Conservation (phyloP, 2,329 filamentous ascomycete species). For the Penicillium sclerotiorum region DNA sequence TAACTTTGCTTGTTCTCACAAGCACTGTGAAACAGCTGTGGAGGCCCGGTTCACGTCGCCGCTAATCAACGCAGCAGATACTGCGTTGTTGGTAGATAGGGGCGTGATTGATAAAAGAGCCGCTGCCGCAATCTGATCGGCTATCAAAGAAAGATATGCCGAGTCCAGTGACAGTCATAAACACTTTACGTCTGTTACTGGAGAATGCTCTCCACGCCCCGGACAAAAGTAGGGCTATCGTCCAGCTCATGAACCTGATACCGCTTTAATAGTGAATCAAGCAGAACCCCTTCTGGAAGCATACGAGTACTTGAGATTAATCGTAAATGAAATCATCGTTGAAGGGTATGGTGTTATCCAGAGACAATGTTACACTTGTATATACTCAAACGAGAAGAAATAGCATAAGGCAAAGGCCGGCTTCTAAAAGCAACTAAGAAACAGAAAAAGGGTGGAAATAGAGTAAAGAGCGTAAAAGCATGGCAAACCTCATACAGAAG, state of each 20-base stretch:
- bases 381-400: conserved; percentile 24
- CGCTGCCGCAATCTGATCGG: conserved; percentile 57
- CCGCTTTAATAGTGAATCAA: conserved; percentile 6
- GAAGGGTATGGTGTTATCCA: conserved; percentile 27
- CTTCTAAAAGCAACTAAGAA: conserved; percentile 19
- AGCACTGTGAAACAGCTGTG: conserved; percentile 58
- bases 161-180: conserved; percentile 57
- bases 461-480: conserved; percentile 3
- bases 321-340: conserved; percentile 13
- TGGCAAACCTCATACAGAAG: conserved; percentile 12
- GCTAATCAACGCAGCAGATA: conserved; percentile 52
- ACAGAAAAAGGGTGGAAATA: conserved; percentile 10
- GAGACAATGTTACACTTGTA: conserved; percentile 32
- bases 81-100: conserved; percentile 58
- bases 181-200: conserved; percentile 62
- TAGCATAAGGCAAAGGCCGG: conserved; percentile 15
- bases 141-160: conserved; percentile 56
- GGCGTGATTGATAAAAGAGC: conserved; percentile 56
- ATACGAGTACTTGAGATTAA: too few relatives aligned
- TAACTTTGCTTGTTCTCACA: conserved; percentile 62
- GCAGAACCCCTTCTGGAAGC: too few relatives aligned
- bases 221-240: conserved; percentile 57
- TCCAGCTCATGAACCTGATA: too few relatives aligned
- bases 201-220: conserved; percentile 57
- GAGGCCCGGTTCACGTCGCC: conserved; percentile 57